Percentiles rank a stretch among this genome's conserved stretches.
These are phyloP conservation scores for Byssochlamys sp. DNA, from an alignment of 2,329 filamentous ascomycete species.

Conservation along the genomic window DNA sequence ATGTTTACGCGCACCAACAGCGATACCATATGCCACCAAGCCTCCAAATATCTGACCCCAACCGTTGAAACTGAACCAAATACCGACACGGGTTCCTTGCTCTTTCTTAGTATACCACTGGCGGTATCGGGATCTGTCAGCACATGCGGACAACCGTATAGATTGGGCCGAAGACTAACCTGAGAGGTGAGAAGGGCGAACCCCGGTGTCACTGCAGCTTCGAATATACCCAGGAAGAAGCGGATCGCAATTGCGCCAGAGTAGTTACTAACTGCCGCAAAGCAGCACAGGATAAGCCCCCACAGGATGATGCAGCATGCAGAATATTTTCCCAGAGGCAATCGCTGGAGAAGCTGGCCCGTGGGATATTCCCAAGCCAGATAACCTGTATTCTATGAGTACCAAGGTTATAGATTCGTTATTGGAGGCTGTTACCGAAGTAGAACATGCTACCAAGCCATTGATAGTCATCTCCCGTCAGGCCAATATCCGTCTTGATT, in stretches of 20 bases:
- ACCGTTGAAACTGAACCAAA: conserved; percentile 63
- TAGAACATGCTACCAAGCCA: conserved; percentile 47
- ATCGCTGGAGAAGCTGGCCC: conserved; percentile 52
- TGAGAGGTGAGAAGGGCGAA: conserved; percentile 58
- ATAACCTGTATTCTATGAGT: conserved; percentile 26
- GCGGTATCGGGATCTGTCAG: neutral
- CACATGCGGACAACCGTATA: neutral
- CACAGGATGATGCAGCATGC: conserved; percentile 56
- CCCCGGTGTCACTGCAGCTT: conserved; percentile 59
- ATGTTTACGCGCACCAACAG: conserved; percentile 44
- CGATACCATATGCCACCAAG: conserved; percentile 54
- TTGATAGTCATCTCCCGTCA: conserved; percentile 39
- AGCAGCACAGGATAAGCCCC: conserved; percentile 52
- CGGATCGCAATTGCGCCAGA: conserved; percentile 54
- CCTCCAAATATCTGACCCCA: conserved; percentile 56
- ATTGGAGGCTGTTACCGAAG: conserved; percentile 27
- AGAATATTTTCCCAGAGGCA: conserved; percentile 59
- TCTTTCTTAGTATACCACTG: conserved; percentile 64
- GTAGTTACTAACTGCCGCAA: conserved; percentile 54
- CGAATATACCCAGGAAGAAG: conserved; percentile 59
- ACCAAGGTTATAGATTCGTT: conserved; percentile 12
- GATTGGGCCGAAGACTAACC: conserved; percentile 12
- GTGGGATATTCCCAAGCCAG: conserved; percentile 58
- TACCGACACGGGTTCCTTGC: conserved; percentile 52
- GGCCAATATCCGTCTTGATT: conserved; percentile 37